These are phyloP conservation scores for Mrakia hoshinonis DNA, from an alignment of 768 basidiomycete genomes.

Conservation along the genomic window DNA sequence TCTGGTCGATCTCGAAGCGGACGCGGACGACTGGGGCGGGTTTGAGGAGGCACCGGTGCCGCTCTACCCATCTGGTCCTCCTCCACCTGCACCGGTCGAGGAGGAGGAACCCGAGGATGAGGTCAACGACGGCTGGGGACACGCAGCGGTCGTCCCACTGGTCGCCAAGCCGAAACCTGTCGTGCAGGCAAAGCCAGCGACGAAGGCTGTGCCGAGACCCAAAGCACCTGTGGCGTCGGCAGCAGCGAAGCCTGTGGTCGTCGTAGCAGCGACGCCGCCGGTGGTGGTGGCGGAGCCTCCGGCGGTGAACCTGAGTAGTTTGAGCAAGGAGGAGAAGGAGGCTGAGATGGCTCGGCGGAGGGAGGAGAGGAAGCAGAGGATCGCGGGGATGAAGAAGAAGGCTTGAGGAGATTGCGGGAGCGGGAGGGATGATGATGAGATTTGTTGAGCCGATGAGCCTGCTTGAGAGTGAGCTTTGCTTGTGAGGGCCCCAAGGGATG, in stretches of 20 bases:
- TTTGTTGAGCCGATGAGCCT: no score
- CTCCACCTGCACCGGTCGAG: slow-evolving; percentile 31
- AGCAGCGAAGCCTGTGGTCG: slow-evolving; percentile 21
- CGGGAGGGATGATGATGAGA: no score
- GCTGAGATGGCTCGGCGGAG: slow-evolving; percentile 84
- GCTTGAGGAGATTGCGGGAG: no score
- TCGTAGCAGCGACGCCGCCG: slow-evolving; percentile 18
- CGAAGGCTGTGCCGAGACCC: background rate
- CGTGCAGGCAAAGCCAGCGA: background rate
- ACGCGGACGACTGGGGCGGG: slow-evolving; percentile 90
- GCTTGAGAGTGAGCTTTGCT: no score
- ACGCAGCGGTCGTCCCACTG: background rate
- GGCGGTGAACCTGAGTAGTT: slow-evolving; percentile 43
- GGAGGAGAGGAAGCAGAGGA: slow-evolving; percentile 78
- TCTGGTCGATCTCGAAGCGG: slow-evolving; percentile 86
- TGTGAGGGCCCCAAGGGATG: no score
- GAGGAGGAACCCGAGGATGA: slow-evolving; percentile 26
- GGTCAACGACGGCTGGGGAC: background rate
- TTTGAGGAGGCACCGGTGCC: slow-evolving; percentile 27
- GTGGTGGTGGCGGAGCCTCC: slow-evolving; percentile 29
- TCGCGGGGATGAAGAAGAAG: slow-evolving; percentile 41
- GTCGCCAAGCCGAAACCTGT: background rate
- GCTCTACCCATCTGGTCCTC: slow-evolving; percentile 18
- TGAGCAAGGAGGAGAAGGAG: slow-evolving; percentile 86
- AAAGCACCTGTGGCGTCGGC: background rate